A percentile compares a stretch with the other conserved stretches of the same genome.
phyloP scores from a whole-genome alignment of 257 asterid species.

The Schizonepeta tenuifolia region DNA sequence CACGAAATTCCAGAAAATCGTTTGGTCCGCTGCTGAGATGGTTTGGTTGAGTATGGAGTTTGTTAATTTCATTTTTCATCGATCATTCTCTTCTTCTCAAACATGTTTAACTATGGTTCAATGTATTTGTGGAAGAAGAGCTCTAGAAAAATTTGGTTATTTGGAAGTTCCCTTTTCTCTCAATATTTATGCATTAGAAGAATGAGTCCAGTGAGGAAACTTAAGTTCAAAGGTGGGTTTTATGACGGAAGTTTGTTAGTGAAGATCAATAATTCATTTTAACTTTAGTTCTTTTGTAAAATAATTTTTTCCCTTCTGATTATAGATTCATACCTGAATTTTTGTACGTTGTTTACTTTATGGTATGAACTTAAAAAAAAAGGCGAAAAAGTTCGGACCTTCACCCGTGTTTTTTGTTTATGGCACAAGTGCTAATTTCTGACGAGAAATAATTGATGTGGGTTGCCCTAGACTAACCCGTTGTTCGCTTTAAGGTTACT shows the following conservation, averaged over 20 bases:
- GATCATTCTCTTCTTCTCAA: background rate
- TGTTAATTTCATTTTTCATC: background rate
- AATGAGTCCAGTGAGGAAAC: background rate
- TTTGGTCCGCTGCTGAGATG: background rate
- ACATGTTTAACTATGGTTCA: background rate
- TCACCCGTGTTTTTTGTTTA: too few species aligned
- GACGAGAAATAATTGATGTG: too few species aligned
- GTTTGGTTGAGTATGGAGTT: background rate
- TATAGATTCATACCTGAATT: too few species aligned
- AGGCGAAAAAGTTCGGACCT: too few species aligned
- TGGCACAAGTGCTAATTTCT: too few species aligned
- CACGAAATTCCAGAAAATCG: background rate
- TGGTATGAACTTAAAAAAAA: too few species aligned
- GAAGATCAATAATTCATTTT: background rate
- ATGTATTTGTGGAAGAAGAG: background rate
- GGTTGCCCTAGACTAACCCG: too few species aligned
- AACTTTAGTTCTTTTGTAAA: too few species aligned
- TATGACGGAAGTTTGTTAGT: background rate
- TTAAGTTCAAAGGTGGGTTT: too few species aligned
- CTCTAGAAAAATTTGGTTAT: background rate
- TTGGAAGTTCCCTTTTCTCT: background rate
- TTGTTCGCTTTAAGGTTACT: too few species aligned
- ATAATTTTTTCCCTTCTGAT: too few species aligned
- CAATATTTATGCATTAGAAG: background rate
- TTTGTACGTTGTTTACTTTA: too few species aligned